Evolutionary conservation across 371 early-diverging fungal genomes (phyloP), one percentile per base, ranked within the genome.

Genomic region (Mycotypha africana): DNA sequence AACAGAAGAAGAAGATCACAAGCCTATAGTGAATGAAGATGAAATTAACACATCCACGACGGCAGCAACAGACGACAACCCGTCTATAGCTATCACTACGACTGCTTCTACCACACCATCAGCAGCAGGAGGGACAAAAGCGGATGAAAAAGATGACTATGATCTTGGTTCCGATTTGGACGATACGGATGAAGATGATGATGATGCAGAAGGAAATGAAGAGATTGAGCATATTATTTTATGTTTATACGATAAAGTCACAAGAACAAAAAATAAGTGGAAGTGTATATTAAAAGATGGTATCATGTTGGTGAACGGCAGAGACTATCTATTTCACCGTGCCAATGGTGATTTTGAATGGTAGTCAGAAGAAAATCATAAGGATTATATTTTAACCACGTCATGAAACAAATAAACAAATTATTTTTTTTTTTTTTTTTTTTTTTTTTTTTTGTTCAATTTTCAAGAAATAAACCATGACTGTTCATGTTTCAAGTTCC

Each of bases 261-360:
- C 85, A 15, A 84, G 97, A 49, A 91, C 91, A 50, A 96, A 94
- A 71, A 97, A 93, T 79, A 92, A 92, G 72, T 97, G 97, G 97
- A 93, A 93, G 78, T 93, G 95, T 60, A 83, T 87, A 8, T 75
- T 97, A 36, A 88, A 89, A 65, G 98, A 96, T 56, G 98, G 98
- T 21, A 91, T 97, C 52, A 87, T 93, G 74, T 64, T 89, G 49
- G 85, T 95, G 38, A 92, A 96, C 53, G 98, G 97, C 16, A 82
- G 85, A 51, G 96, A 97, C 54, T 95, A 91, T 60, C 63, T 95
- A 28, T 97, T 96, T 77, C 85, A 88, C 52, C 88, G 86, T 63
- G 92, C 92, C 11, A 95, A 76, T 50, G 92, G 93, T 26, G 97
- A 97, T 45, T 95, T 94, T 74, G 94, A 94, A 51, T 95, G 93